Base-by-base conservation (phyloP, 148 eudicot genomes). In the Persicaria maculosa region DNA sequence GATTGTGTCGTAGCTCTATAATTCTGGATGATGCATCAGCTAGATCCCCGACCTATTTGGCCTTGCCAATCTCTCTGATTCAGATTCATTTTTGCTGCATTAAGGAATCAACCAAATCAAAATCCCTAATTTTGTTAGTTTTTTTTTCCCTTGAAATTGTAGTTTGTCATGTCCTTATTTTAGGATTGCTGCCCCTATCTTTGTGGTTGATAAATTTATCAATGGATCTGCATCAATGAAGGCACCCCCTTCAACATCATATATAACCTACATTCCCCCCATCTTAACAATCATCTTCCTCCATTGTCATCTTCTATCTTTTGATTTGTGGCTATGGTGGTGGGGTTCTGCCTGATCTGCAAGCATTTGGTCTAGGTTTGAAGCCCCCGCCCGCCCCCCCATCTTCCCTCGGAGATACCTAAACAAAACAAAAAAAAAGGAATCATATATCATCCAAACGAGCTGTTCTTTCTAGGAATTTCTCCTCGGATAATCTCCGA, bases 281-380 rank as follows among this genome's bases (percentile, higher is more conserved):
- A 19, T 2, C 65, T 40, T 20, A 59, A 59, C 36, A 59, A 59
- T 59, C 65, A 4, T 59, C 65, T 36, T 59, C 65, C 65, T 59
- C 65, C 65, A 59, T 59, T 59, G 65, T 59, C 65, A 20, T 59
- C 9, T 54, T 59, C 14, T n/a, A 59, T 36, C 65, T 59, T 9
- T 59, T 59, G 65, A 59, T 59, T 59, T 59, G 65, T 59, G 65
- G 65, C 65, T 59, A 19, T 19, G 65, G 65, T 59, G 65, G 65
- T 59, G 65, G 65, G 65, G 65, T 59, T 59, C 65, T 59, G 65
- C 65, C 65, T 59, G 65, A 59, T 20, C 65, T 59, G 36, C 65
- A 59, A 22, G 31, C 65, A 22, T 10, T 59, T 59, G 43, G 10
- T 59, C 65, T 59, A 59, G 65, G 65, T 22, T 59, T 59, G 65